Evolutionary conservation across 352 stramenopile species (phyloP), one percentile per base, ranked within the genome.

Genomic region (Phytophthora cactorum): DNA sequence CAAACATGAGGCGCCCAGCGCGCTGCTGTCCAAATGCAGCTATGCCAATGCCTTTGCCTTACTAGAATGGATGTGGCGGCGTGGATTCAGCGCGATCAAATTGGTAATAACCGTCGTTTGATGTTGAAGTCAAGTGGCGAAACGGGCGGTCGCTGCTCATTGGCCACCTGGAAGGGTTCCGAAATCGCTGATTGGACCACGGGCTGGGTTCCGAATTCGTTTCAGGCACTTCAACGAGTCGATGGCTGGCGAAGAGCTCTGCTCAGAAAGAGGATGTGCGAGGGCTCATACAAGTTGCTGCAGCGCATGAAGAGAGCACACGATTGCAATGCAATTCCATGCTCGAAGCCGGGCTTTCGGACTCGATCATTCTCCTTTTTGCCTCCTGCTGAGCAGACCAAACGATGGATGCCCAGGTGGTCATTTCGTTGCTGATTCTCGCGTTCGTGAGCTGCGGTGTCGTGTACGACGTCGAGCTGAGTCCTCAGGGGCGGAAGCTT

Each of bases 401-500:
- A 64, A 17, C 47, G 0, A 56, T 90, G 63, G 54, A 64, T 54
- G 22, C 49, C 14, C 63, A 70, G 28, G 34, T 70, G 8, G 62
- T 66, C 46, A 89, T 90, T 59, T 89, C 81, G 63, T 47, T 81
- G 41, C 60, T 86, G 49, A 87, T 91, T 51, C 62, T 86, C 22
- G 63, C 75, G 28, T 90, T 91, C 54, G 71, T 92, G 27, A 65
- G 74, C 59, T 71, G 74, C 39, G 75, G 82, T 44, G 74, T 79
- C n/a, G 59, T 79, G 22, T 90, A 88, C 63, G 84, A 92, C 56
- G 81, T 87, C 38, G 77, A 88, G 63, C 65, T 91, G 57, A 91
- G 75, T 61, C 72, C 69, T 38, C 71, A 87, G 22, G 78, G 78
- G 22, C 76, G 75, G 38, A 69, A 67, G 54, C 70, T 91, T 28